phyloP scores from a whole-genome alignment of 83 land plant genomes.

The Diphasiastrum complanatum region DNA sequence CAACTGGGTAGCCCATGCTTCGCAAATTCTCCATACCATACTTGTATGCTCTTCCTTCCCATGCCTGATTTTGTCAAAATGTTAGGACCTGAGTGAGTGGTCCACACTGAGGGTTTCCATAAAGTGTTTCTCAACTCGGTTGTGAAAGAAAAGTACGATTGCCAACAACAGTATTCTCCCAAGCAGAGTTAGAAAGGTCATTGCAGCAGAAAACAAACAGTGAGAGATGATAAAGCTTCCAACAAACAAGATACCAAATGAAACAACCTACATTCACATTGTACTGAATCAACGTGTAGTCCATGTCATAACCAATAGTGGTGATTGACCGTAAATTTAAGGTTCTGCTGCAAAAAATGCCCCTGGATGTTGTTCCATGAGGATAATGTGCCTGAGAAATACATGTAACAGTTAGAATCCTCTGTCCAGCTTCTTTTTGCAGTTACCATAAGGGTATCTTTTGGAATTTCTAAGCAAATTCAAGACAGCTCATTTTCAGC shows the following conservation, averaged over 20 bases:
- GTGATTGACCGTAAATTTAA: conserved; percentile 85
- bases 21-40: conserved; percentile 54
- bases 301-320: conserved; percentile 98
- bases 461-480: background rate
- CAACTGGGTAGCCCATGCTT: conserved; percentile 88
- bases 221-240: background rate
- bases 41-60: conserved; percentile 98
- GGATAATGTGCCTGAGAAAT: conserved; percentile 71
- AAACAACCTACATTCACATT: conserved; percentile 65
- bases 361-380: conserved; percentile 50
- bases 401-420: no score
- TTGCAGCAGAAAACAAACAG: conserved; percentile 8
- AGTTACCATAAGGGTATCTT: background rate
- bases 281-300: conserved; percentile 89
- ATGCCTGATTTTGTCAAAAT: conserved; percentile 47
- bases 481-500: no score
- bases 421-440: no score
- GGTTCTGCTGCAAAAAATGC: conserved; percentile 92
- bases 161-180: no score
- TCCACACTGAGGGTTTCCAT: background rate
- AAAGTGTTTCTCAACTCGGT: background rate
- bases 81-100: background rate
- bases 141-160: no score
- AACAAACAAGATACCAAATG: background rate
- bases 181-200: no score